Evolutionary conservation across 179 eudicot genomes (phyloP), one percentile per base, ranked within the genome.

Genomic region (Actinidia arguta): DNA sequence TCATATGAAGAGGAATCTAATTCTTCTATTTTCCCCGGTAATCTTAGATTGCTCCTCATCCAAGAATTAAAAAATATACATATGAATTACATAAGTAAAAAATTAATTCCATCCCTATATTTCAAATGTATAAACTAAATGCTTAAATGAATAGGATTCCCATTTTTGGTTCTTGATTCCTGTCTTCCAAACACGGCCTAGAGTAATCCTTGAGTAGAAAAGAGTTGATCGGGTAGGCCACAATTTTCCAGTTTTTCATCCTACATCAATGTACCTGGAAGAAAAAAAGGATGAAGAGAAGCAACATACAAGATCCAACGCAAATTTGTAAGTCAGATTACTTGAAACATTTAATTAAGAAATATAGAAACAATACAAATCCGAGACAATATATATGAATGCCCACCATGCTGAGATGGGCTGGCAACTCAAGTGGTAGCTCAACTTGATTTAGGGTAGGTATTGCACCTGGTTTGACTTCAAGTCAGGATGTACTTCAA

Each of bases 401-500:
- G 98, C 70, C 94, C 89, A 77, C 89, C 89, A 67, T 92, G 90
- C 85, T 90, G 94, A 58, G 96, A 81, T 73, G 93, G 87, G 82
- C 86, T 84, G 72, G 91, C 36, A 31, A 91, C 81, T 96, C 99
- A 82, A 87, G 86, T 54, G 98, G 96, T 78, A 91, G 83, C 27
- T 95, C 96, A 75, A 91, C 94, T 88, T 91, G 93, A 87, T 92
- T 92, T 62, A 87, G 76, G 4, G 90, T 79, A 56, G 97, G 79
- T 72, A 89, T 78, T 52, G 85, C 78, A 64, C 85, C 86, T 59
- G 97, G 76, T 71, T 91, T 94, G 79, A 84, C 92, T 12, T 90
- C 98, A 81, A 95, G 88, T 96, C 99, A 79, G 98, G 98, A 88
- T 95, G 95, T 76, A 98, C 95, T 88, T 93, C 98, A 68, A 90